phyloP scores from a whole-genome alignment of 768 basidiomycete species.

The Amanita polypyramis region DNA sequence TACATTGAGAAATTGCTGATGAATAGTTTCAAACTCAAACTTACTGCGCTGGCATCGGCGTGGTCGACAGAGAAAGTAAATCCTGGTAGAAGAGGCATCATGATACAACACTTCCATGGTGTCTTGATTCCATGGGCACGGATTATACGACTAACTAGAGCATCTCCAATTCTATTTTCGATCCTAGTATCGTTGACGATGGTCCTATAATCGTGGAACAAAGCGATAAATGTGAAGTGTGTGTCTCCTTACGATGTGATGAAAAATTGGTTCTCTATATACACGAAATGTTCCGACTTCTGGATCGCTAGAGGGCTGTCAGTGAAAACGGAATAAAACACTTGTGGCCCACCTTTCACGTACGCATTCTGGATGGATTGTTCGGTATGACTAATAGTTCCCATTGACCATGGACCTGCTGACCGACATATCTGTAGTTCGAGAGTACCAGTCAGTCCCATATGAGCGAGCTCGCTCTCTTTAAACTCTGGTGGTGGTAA shows the following conservation, averaged over 20 bases:
- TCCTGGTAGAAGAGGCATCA: slow-evolving; percentile 88
- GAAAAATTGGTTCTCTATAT: slow-evolving; percentile 95
- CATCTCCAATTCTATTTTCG: slow-evolving; percentile 93
- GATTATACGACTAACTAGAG: slow-evolving; percentile 83
- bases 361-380: slow-evolving; percentile 94
- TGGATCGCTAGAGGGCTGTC: slow-evolving; percentile 56
- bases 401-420: slow-evolving; percentile 93
- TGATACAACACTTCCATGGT: slow-evolving; percentile 86
- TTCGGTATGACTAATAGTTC: slow-evolving; percentile 76
- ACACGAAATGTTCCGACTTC: slow-evolving; percentile 93
- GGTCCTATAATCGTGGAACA: slow-evolving; percentile 38
- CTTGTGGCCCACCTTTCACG: slow-evolving; percentile 52
- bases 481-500: slow-evolving; percentile 91
- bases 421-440: slow-evolving; percentile 96
- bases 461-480: slow-evolving; percentile 60
- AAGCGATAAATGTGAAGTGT: neutral
- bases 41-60: slow-evolving; percentile 81
- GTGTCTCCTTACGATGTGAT: slow-evolving; percentile 61
- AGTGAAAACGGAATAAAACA: neutral
- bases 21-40: slow-evolving; percentile 17
- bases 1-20: neutral
- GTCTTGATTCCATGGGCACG: slow-evolving; percentile 73
- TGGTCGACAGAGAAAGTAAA: slow-evolving; percentile 92
- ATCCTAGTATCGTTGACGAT: slow-evolving; percentile 74
- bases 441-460: slow-evolving; percentile 90